A percentile compares a stretch with the other conserved stretches of the same genome.
phyloP scores from a whole-genome alignment of 2,329 filamentous ascomycete genomes.

The Monilinia polystroma region DNA sequence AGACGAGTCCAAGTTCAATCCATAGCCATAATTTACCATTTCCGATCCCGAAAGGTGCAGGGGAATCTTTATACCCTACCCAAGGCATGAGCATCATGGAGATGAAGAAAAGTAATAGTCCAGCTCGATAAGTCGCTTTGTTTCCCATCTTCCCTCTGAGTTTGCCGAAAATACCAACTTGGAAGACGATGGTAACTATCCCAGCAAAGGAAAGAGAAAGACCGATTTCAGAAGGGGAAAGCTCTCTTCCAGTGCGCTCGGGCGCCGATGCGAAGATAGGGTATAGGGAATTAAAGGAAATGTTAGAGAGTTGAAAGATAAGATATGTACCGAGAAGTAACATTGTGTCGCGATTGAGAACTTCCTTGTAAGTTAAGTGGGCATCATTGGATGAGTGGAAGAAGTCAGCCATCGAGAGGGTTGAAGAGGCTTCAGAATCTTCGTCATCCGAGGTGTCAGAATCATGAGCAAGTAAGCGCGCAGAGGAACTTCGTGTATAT shows the following conservation, averaged over 20 bases:
- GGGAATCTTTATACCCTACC: slow-evolving; percentile 71
- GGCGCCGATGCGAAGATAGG: slow-evolving; percentile 83
- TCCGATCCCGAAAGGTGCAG: slow-evolving; percentile 56
- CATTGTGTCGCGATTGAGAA: slow-evolving; percentile 79
- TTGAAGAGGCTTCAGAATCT: slow-evolving; percentile 39
- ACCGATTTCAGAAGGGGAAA: slow-evolving; percentile 79
- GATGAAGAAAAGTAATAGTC: slow-evolving; percentile 75
- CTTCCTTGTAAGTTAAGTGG: slow-evolving; percentile 53
- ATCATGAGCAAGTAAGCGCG: slow-evolving; percentile 39
- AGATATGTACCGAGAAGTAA: slow-evolving; percentile 82
- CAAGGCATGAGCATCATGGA: slow-evolving; percentile 88
- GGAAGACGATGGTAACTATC: slow-evolving; percentile 82
- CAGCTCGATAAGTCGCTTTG: slow-evolving; percentile 75
- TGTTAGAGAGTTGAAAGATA: slow-evolving; percentile 90
- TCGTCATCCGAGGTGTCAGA: slow-evolving; percentile 46
- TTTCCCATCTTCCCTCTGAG: slow-evolving; percentile 81
- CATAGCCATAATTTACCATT: slow-evolving; percentile 71
- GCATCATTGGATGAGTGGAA: slow-evolving; percentile 45
- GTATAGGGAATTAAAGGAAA: slow-evolving; percentile 92
- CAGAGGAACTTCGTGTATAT: slow-evolving; percentile 49
- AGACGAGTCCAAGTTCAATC: slow-evolving; percentile 72
- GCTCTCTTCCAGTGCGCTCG: slow-evolving; percentile 71
- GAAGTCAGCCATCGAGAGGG: slow-evolving; percentile 40
- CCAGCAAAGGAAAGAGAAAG: slow-evolving; percentile 83
- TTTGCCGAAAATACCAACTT: slow-evolving; percentile 78